Evolutionary conservation across 2,329 filamentous ascomycete genomes (phyloP).

Genomic region (Neopestalotiopsis rosae): DNA sequence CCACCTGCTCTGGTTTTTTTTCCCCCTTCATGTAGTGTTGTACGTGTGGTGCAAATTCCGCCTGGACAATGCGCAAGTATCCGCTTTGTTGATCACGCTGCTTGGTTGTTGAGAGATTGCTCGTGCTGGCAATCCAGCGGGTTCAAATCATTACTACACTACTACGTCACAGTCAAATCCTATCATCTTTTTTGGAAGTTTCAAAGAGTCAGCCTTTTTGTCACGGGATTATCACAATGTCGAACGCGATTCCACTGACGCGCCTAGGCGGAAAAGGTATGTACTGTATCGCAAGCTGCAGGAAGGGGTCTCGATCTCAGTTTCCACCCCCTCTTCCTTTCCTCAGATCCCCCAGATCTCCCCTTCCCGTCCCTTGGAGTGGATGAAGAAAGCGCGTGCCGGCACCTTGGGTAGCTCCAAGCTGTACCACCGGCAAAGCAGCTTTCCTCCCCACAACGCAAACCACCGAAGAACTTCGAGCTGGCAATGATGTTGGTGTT

Average conservation of each 20-base stretch:
- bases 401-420: no score
- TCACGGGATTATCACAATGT: slow-evolving; percentile 31
- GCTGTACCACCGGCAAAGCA: no score
- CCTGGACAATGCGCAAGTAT: slow-evolving; percentile 1
- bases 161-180: slow-evolving; percentile 5
- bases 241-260: slow-evolving; percentile 46
- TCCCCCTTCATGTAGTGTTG: neutral
- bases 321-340: neutral
- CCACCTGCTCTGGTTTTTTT: no score
- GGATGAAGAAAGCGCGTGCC: no score
- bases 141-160: neutral
- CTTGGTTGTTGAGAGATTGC: neutral
- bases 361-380: neutral
- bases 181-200: neutral
- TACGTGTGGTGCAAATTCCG: neutral
- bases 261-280: slow-evolving; percentile 51
- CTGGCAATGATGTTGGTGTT: no score
- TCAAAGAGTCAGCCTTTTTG: neutral
- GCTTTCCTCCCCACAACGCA: neutral
- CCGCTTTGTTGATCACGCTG: neutral
- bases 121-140: neutral
- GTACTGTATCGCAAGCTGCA: neutral
- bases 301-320: neutral
- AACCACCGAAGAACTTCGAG: neutral
- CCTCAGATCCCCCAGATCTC: neutral